Conservation (phyloP, 352 stramenopile genomes). For the Phytopythium chamaehyphon region DNA sequence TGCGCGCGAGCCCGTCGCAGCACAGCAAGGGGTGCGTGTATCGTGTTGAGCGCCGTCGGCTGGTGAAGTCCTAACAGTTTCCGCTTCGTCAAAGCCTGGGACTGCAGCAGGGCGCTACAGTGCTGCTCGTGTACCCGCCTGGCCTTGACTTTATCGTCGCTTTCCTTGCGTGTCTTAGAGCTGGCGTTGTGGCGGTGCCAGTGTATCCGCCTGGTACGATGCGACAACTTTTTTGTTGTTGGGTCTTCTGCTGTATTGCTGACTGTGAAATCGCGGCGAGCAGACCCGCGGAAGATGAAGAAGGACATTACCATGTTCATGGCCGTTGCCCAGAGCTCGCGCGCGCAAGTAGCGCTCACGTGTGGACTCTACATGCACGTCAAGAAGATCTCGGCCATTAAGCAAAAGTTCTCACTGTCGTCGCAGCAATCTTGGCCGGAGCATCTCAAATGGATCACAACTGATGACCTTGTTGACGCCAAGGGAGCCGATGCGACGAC, state of each 20-base stretch:
- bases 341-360: slow-evolving; percentile 92
- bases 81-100: slow-evolving; percentile 32
- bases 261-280: not conserved
- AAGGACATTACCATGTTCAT: slow-evolving; percentile 96
- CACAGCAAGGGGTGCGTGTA: slow-evolving; percentile 67
- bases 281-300: slow-evolving; percentile 92
- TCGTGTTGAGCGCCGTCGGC: no score
- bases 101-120: slow-evolving; percentile 64
- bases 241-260: not conserved
- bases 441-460: slow-evolving; percentile 84
- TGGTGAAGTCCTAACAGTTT: no score
- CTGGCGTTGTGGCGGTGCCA: slow-evolving; percentile 92
- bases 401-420: slow-evolving; percentile 78
- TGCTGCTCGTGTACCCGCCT: slow-evolving; percentile 97
- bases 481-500: slow-evolving; percentile 15
- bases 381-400: slow-evolving; percentile 90
- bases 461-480: slow-evolving; percentile 59
- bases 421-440: slow-evolving; percentile 78
- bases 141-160: slow-evolving; percentile 97
- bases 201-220: slow-evolving; percentile 69
- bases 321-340: slow-evolving; percentile 88
- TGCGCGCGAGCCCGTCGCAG: slow-evolving; percentile 41
- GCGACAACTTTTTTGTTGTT: slow-evolving; percentile 7
- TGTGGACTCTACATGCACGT: slow-evolving; percentile 91
- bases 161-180: slow-evolving; percentile 95